Base-by-base conservation (phyloP, 2,329 filamentous ascomycete genomes). In the Didymella exigua region DNA sequence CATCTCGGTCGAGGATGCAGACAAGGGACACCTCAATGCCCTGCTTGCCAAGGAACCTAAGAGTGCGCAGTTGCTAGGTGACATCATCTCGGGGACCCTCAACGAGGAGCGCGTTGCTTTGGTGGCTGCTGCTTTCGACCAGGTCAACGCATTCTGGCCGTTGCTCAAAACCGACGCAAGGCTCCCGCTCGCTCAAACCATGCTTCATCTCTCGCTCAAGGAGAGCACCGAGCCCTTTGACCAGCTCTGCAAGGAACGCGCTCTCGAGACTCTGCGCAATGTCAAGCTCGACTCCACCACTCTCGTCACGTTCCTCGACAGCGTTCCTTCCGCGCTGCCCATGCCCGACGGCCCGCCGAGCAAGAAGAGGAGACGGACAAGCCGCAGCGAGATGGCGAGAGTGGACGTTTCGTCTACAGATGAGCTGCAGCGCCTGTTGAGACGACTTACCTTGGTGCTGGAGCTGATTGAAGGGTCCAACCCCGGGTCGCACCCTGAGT, bases 401-500 rank as follows among this genome's bases (percentile, higher is more conserved):
- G 79, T 86, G 49, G 82, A 84, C 30, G 79, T 83, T 13, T 85
- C 87, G 59, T 83, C 87, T 51, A 85, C 86, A 29, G 81, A 84
- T 6, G 86, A 90, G 67, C 76, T 93, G 26, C 85, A 84, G 60
- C 81, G 83, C 42, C 83, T 88, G 6, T 82, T 97, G 59, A 86
- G 86, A 63, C 89, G 89, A 65, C 84, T 93, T 49, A 96, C 93
- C 0, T 87, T 96, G 68, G 90, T 97, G 10, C 80, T 98, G 31
- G 93, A 98, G 72, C 78, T 98, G 23, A 85, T 98, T 14, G 93
- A 98, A 70, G 86, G 85, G 43, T 93, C 92, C 2, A 84, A 86
- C 40, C 89, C 91, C 0, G 87, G 86, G 51, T 82, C 85, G 26
- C 89, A 96, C 70, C 86, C 90, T 0, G 85, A 90, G 67, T 80